Evolutionary conservation across 2,329 filamentous ascomycete species (phyloP).

Genomic region (Fusarium subglutinans): DNA sequence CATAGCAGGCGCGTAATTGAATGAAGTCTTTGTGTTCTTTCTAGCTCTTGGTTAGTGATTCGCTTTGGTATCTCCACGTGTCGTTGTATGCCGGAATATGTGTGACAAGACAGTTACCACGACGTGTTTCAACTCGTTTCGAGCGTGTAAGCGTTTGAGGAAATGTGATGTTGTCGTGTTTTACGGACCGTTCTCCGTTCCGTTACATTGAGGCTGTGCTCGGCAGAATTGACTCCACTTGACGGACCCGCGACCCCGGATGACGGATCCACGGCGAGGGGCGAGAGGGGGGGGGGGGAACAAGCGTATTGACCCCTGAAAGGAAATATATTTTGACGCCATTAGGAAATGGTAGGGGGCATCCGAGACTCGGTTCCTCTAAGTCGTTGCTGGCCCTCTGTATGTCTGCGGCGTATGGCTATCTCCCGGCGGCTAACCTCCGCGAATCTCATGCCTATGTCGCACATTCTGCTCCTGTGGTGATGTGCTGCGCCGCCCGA

Average conservation of each 20-base stretch:
- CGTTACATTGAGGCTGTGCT: slow-evolving; percentile 23
- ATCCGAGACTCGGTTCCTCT: background rate
- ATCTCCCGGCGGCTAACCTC: slow-evolving; percentile 15
- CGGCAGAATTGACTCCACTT: slow-evolving; percentile 4
- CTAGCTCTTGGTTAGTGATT: background rate
- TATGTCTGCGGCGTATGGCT: background rate
- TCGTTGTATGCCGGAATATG: background rate
- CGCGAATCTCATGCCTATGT: background rate
- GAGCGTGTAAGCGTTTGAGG: background rate
- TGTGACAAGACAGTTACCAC: background rate
- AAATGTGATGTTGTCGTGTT: background rate
- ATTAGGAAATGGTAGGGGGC: slow-evolving; percentile 7
- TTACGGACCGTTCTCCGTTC: background rate
- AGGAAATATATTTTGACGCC: slow-evolving; percentile 14
- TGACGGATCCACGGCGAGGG: slow-evolving; percentile 26
- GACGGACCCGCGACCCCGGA: slow-evolving; percentile 34
- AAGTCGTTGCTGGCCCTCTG: background rate
- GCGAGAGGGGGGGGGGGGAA: background rate
- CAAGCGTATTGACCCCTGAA: slow-evolving; percentile 21
- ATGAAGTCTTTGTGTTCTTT: slow-evolving; percentile 12
- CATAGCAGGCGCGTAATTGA: slow-evolving; percentile 25
- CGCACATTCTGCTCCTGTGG: background rate
- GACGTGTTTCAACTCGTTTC: background rate
- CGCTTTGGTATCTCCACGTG: background rate
- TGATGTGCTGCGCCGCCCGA: background rate